phyloP scores from a whole-genome alignment of 345 rosid species.

The Xanthoceras sorbifolium region DNA sequence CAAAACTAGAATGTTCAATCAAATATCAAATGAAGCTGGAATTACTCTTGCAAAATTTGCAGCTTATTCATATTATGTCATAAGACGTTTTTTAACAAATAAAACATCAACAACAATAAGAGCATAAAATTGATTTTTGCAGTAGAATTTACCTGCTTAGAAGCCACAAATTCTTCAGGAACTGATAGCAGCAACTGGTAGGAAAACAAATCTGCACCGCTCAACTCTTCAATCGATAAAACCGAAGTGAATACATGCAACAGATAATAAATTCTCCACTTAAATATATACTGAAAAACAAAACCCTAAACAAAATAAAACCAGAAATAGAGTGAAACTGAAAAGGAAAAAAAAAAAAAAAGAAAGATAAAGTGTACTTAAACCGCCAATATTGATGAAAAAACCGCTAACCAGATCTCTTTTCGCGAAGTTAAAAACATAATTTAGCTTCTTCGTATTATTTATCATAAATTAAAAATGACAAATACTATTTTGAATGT shows the following conservation, averaged over 20 bases:
- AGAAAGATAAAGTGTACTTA: too few relatives aligned
- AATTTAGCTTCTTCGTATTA: neutral
- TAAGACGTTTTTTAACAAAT: neutral
- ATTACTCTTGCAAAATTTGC: neutral
- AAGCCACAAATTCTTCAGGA: conserved; percentile 4
- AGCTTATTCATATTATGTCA: neutral
- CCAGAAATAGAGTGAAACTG: neutral
- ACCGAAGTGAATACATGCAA: conserved; percentile 1
- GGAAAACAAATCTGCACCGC: conserved; percentile 7
- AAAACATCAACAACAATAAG: neutral
- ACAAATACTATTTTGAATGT: neutral
- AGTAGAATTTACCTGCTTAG: conserved; percentile 16
- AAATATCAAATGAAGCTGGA: neutral
- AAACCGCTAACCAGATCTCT: conserved; percentile 15
- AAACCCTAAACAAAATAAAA: neutral
- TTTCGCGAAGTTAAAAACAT: neutral
- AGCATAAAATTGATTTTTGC: neutral
- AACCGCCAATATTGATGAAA: neutral
- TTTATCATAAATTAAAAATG: neutral
- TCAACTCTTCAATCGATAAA: conserved; percentile 6
- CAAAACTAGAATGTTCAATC: neutral
- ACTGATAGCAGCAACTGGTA: neutral
- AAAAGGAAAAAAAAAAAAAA: neutral
- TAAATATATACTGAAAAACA: neutral
- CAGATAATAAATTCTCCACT: neutral